Percentiles rank a stretch among this genome's conserved stretches.
Evolutionary conservation across 768 basidiomycete species (phyloP).

Genomic region (Psilocybe tampanensis): DNA sequence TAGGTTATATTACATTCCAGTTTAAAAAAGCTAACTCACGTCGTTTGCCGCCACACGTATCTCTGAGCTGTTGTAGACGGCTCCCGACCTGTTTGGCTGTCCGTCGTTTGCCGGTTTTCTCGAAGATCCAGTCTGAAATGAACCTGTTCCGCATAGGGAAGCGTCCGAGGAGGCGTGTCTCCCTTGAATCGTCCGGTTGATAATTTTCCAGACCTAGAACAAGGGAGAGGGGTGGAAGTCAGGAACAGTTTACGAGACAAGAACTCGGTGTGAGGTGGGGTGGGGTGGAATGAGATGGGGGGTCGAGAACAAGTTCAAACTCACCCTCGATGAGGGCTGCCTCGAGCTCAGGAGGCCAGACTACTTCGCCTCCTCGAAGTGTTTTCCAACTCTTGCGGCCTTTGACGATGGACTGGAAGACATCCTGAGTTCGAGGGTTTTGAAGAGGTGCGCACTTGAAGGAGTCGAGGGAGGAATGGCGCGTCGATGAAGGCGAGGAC

Average conservation of each 20-base stretch:
- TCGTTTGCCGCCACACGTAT: constrained; percentile 72
- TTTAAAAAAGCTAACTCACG: constrained; percentile 45
- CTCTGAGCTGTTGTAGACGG: constrained; percentile 76
- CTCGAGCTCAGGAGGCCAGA: constrained; percentile 82
- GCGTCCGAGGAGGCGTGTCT: constrained; percentile 71
- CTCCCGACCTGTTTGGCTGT: constrained; percentile 83
- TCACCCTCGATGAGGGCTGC: constrained; percentile 75
- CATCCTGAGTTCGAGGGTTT: constrained; percentile 50
- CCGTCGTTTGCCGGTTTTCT: constrained; percentile 67
- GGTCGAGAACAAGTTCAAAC: constrained; percentile 7
- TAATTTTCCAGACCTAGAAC: constrained; percentile 68
- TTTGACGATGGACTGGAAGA: constrained; percentile 66
- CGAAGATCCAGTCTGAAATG: constrained; percentile 76
- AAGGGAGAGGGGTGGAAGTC: constrained; percentile 2
- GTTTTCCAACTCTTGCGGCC: constrained; percentile 80
- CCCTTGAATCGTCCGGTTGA: constrained; percentile 70
- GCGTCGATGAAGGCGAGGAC: constrained; percentile 22
- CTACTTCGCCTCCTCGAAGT: constrained; percentile 68
- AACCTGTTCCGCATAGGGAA: constrained; percentile 82
- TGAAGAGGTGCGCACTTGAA: constrained; percentile 30
- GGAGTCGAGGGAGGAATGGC: constrained; percentile 20
- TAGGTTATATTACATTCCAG: constrained; percentile 6
- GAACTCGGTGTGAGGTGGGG: too few relatives aligned
- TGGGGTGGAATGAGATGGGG: constrained; percentile 1
- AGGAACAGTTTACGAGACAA: not conserved